Conservation (phyloP, 202 grass and related monocot species). For the Miscanthus sacchariflorus region DNA sequence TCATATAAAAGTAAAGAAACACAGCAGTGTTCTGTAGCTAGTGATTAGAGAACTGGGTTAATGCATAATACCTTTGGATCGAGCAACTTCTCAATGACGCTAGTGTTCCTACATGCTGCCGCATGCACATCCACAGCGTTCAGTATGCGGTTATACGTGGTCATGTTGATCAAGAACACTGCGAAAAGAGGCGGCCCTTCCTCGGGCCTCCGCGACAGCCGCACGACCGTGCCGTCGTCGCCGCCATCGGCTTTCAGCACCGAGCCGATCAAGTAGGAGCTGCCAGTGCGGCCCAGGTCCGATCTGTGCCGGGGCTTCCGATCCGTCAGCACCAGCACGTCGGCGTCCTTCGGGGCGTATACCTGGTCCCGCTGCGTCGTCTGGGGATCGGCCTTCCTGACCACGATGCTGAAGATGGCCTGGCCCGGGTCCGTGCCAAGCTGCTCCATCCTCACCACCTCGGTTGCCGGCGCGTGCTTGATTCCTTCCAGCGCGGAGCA, state of each 20-base stretch:
- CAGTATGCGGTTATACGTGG: conserved; percentile 69
- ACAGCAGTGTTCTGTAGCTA: background rate
- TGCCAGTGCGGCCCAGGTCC: conserved; percentile 9
- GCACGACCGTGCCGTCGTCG: conserved; percentile 9
- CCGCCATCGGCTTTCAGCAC: conserved; percentile 33
- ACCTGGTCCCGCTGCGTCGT: background rate
- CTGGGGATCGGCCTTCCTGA: background rate
- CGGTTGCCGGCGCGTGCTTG: conserved; percentile 44
- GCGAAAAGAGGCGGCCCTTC: conserved; percentile 23
- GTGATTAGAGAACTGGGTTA: too few relatives aligned
- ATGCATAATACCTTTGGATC: conserved; percentile 30
- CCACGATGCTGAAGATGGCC: conserved; percentile 18
- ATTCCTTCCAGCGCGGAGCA: conserved; percentile 60
- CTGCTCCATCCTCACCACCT: background rate
- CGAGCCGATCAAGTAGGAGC: conserved; percentile 33
- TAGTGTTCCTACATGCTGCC: background rate
- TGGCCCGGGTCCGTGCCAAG: background rate
- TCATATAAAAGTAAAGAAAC: background rate
- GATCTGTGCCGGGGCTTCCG: conserved; percentile 39
- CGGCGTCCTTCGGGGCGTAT: conserved; percentile 47
- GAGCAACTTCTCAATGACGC: conserved; percentile 35
- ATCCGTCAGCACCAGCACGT: conserved; percentile 56
- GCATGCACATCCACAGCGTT: conserved; percentile 41
- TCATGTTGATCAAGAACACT: conserved; percentile 65
- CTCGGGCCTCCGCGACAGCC: background rate